A percentile compares a stretch with the other conserved stretches of the same genome.
phyloP scores from a whole-genome alignment of 257 asterid genomes.

The Gardenia jasminoides region DNA sequence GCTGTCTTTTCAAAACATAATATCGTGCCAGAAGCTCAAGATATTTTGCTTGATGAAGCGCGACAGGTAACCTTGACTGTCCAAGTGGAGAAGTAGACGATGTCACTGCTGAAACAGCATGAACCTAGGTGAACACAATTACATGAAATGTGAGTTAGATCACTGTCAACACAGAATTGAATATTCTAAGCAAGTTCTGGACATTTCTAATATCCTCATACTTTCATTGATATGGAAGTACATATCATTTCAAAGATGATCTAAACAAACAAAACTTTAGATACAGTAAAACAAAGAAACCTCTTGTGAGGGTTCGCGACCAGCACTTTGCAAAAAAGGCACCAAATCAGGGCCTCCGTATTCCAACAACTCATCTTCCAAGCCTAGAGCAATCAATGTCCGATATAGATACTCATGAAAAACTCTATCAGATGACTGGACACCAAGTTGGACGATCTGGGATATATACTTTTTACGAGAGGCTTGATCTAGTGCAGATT shows the following conservation, averaged over 20 bases:
- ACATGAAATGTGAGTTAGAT: neutral
- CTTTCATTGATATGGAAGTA: neutral
- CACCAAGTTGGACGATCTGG: conserved; percentile 94
- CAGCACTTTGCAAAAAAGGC: conserved; percentile 86
- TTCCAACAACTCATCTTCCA: conserved; percentile 89
- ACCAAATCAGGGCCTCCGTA: conserved; percentile 96
- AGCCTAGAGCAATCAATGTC: conserved; percentile 75
- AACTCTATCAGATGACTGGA: conserved; percentile 82
- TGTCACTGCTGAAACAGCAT: conserved; percentile 45
- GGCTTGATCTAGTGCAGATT: conserved; percentile 71
- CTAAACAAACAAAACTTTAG: neutral
- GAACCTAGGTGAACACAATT: conserved; percentile 37
- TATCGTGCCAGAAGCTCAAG: conserved; percentile 87
- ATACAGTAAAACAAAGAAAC: conserved; percentile 28
- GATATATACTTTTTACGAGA: conserved; percentile 73
- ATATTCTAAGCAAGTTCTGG: neutral
- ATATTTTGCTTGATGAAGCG: conserved; percentile 66
- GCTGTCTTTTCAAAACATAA: conserved; percentile 90
- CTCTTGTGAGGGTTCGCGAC: conserved; percentile 71
- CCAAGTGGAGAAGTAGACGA: conserved; percentile 47
- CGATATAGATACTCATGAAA: conserved; percentile 85
- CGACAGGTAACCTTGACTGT: conserved; percentile 50
- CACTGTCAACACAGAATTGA: neutral
- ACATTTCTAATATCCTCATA: neutral
- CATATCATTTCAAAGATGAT: neutral